Percentiles rank a stretch among this genome's conserved stretches.
These are phyloP conservation scores for Ceratorhiza oryzae-sativae DNA, from an alignment of 1,284 basidiomycete genomes.

Conservation along the genomic window DNA sequence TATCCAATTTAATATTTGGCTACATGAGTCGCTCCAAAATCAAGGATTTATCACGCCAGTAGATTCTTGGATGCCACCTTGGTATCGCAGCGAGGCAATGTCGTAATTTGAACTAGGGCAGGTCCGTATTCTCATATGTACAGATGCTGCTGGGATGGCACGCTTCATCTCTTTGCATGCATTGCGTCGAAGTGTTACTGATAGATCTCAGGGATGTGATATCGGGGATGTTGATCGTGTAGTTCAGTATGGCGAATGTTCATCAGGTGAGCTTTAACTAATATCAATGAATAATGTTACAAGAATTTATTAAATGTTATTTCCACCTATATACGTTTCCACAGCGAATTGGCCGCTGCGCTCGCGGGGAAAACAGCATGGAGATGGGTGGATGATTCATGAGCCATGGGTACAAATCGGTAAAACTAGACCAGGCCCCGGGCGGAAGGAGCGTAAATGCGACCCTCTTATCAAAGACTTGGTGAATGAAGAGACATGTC, in stretches of 20 bases:
- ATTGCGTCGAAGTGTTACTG: not conserved
- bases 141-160: slow-evolving; percentile 3
- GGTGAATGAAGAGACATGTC: not conserved
- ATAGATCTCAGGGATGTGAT: not conserved
- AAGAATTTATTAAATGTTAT: no score
- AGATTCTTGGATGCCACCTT: not conserved
- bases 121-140: not conserved
- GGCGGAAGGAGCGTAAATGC: not conserved
- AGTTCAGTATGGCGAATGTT: not conserved
- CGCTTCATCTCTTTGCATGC: not conserved
- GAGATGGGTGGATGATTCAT: no score
- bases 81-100: slow-evolving; percentile 10
- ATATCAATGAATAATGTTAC: no score
- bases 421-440: not conserved
- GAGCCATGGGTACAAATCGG: not conserved
- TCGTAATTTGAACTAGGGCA: not conserved
- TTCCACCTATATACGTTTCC: no score
- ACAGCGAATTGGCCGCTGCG: no score
- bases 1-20: not conserved
- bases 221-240: not conserved
- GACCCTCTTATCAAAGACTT: not conserved
- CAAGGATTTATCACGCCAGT: not conserved
- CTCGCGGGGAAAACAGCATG: no score
- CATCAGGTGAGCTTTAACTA: slow-evolving; percentile 1
- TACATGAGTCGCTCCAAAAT: not conserved